Base-by-base conservation (phyloP, 192 early-diverging fungal genomes). In the Funneliformis mosseae region DNA sequence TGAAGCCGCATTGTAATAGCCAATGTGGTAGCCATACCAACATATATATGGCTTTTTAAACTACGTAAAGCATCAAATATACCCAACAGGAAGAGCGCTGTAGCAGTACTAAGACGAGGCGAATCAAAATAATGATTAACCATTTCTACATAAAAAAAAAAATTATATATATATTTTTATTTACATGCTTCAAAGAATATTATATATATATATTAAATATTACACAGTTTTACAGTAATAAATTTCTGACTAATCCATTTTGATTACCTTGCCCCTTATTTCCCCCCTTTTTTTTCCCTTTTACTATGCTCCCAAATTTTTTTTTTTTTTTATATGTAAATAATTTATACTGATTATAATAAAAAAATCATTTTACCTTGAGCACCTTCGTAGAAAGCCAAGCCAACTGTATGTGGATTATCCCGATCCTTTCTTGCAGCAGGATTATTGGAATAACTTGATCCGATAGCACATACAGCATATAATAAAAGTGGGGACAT, bases 381-480 rank as follows among this genome's bases (percentile, higher is more conserved):
- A 64, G 41, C 76, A n/a, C 11, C 5, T 66, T 77, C 61, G 42
- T 63, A 77, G 42, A 55, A 77, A 23, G 21, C 46, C 16, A 63
- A 25, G 33, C 76, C 76, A 33, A 77, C 60, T 42, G 76, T 63
- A 21, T 61, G 11, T 42, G 61, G 60, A 21, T 77, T 38, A 38
- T 62, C 21, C 6, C n/a, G 12, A 25, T 77, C 25, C 25, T 77
- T 64, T 64, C 61, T 61, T 10, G n/a, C 60, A n/a, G n/a, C 21
- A 10, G 61, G 39, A 50, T 63, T 42, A 64, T 77, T 39, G 6
- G 39, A 62, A 64, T 63, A 77, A 63, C 39, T 77, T 64, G 76
- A 62, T 14, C 76, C 76, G n/a, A 77, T 77, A 6, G 76, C 76
- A 42, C 76, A 77, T 23, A 77, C 55, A n/a, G 76, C 59, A 41